Percentiles rank a stretch among this genome's conserved stretches.
phyloP scores from a whole-genome alignment of 352 stramenopile species.

The Labyrinthula sp. region DNA sequence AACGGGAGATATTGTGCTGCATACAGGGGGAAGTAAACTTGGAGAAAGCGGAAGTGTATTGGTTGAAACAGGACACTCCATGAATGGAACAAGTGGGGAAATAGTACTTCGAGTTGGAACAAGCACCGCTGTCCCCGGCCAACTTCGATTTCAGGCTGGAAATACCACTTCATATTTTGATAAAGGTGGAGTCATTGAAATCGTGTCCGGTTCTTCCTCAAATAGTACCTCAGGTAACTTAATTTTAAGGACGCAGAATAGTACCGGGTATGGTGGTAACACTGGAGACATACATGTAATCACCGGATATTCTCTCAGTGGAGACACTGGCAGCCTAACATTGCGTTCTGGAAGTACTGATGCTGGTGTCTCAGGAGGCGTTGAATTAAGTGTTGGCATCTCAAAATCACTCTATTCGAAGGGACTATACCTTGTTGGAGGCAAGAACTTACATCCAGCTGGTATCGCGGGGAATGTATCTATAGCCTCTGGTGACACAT shows the following conservation, averaged over 20 bases:
- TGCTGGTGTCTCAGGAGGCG: constrained; percentile 27
- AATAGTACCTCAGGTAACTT: constrained; percentile 4
- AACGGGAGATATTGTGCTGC: constrained; percentile 23
- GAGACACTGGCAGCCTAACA: constrained; percentile 5
- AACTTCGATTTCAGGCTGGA: constrained; percentile 8
- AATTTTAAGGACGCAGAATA: neutral
- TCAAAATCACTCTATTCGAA: constrained; percentile 33
- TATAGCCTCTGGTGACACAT: constrained; percentile 5
- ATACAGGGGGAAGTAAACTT: constrained; percentile 36
- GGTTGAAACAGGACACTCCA: constrained; percentile 38
- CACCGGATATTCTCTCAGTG: constrained; percentile 4
- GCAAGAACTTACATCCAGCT: constrained; percentile 1
- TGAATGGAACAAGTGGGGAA: constrained; percentile 2
- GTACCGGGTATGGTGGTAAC: neutral
- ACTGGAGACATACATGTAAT: constrained; percentile 4
- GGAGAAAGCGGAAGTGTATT: constrained; percentile 39
- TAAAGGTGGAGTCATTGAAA: constrained; percentile 1
- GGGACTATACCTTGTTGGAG: constrained; percentile 14
- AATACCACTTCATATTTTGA: neutral
- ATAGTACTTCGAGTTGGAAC: constrained; percentile 19
- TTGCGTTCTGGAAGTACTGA: constrained; percentile 13
- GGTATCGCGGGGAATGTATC: constrained; percentile 5
- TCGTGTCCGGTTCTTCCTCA: constrained; percentile 3
- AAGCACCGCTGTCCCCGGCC: neutral
- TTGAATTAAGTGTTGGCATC: constrained; percentile 31